phyloP scores from a whole-genome alignment of 192 early-diverging fungal genomes.

The Podila minutissima region DNA sequence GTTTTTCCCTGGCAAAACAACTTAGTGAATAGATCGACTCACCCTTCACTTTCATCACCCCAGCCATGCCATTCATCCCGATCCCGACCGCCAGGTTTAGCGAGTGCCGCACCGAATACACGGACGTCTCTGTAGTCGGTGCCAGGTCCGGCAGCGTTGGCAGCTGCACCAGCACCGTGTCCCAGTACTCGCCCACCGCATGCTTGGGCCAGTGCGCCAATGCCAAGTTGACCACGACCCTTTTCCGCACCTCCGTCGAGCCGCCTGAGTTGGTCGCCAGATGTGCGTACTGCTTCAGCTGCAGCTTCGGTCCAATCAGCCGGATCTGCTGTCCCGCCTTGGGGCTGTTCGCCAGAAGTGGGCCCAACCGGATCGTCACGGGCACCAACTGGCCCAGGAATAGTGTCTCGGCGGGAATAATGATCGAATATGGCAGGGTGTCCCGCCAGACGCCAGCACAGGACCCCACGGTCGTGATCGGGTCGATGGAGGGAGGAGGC shows the following conservation, averaged over 20 bases:
- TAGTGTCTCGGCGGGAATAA: slow-evolving; percentile 5
- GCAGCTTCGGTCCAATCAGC: background rate
- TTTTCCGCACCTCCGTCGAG: background rate
- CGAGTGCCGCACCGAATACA: slow-evolving; percentile 15
- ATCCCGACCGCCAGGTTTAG: slow-evolving; percentile 9
- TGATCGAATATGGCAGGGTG: slow-evolving; percentile 6
- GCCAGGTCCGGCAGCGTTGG: slow-evolving; percentile 1
- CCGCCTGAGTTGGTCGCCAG: background rate
- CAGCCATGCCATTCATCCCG: background rate
- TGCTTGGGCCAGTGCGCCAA: slow-evolving; percentile 12
- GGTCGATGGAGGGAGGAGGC: background rate
- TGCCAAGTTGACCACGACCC: slow-evolving; percentile 2
- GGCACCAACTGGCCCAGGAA: slow-evolving; percentile 14
- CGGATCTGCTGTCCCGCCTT: background rate
- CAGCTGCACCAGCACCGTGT: slow-evolving; percentile 16
- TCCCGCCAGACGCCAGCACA: slow-evolving; percentile 7
- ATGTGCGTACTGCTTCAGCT: slow-evolving; percentile 13
- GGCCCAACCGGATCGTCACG: slow-evolving; percentile 6
- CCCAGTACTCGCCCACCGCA: background rate
- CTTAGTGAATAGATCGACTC: too few relatives aligned
- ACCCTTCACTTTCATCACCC: slow-evolving; percentile 16
- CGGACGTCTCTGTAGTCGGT: slow-evolving; percentile 5
- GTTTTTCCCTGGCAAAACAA: background rate
- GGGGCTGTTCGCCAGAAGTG: background rate
- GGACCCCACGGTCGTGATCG: background rate